Evolutionary conservation across 176 grass and related monocot genomes (phyloP).

Genomic region (Musa troglodytarum): DNA sequence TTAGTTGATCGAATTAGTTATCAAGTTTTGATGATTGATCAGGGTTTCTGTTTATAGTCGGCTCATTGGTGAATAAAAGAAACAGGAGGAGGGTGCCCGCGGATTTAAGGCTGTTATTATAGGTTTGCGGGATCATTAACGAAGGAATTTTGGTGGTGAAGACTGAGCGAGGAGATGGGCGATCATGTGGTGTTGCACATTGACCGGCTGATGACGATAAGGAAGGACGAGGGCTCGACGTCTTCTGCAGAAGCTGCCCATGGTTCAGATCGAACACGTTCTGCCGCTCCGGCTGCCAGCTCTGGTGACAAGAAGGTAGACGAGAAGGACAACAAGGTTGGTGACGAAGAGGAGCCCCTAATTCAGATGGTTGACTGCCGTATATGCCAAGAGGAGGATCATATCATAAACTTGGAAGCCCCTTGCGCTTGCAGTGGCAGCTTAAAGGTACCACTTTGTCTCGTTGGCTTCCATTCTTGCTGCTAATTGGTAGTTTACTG

Average conservation of each 20-base stretch:
- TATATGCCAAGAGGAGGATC: constrained; percentile 94
- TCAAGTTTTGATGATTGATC: too few relatives aligned
- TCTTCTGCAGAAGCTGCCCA: neutral
- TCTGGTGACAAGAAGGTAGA: constrained; percentile 5
- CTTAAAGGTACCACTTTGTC: constrained; percentile 35
- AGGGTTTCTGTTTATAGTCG: too few relatives aligned
- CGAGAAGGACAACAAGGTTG: constrained; percentile 13
- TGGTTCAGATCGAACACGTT: neutral
- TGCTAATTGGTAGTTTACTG: too few relatives aligned
- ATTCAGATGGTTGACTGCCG: constrained; percentile 72
- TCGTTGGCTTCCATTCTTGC: too few relatives aligned
- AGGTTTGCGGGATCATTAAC: neutral
- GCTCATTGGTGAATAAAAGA: too few relatives aligned
- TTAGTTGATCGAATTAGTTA: too few relatives aligned
- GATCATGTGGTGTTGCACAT: constrained; percentile 72
- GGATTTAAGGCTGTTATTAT: too few relatives aligned
- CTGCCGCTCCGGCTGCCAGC: constrained; percentile 3
- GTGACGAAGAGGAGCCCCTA: constrained; percentile 38
- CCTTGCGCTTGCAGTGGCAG: constrained; percentile 85
- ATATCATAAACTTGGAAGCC: constrained; percentile 62
- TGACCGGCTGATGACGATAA: constrained; percentile 6
- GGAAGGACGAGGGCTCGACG: neutral
- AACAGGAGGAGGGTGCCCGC: too few relatives aligned
- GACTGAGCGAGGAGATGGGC: constrained; percentile 35
- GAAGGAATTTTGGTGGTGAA: neutral